Evolutionary conservation across 2,329 filamentous ascomycete species (phyloP).

Genomic region (Fusarium tricinctum): DNA sequence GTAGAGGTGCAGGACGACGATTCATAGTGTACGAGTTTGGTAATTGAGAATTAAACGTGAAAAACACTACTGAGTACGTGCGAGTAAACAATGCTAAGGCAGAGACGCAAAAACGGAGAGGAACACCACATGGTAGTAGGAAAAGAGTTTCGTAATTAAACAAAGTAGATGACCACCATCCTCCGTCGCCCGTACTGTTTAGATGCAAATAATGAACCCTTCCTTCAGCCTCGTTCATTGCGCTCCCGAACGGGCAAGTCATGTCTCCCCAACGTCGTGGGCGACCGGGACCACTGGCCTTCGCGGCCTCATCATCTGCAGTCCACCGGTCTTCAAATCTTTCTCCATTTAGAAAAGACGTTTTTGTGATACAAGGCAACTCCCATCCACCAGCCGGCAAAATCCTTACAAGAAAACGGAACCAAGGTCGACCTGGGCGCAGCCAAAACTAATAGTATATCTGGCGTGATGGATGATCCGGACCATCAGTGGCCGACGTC

Average conservation of each 20-base stretch:
- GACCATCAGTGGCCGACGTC: conserved; percentile 37
- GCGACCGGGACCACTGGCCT: conserved; percentile 39
- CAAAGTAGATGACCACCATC: conserved; percentile 64
- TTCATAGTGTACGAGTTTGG: conserved; percentile 13
- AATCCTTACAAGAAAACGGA: conserved; percentile 52
- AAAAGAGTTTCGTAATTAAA: conserved; percentile 64
- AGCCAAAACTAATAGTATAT: conserved; percentile 48
- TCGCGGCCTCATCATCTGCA: conserved; percentile 41
- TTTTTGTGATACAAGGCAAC: conserved; percentile 53
- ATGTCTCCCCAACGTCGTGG: conserved; percentile 34
- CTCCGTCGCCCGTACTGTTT: conserved; percentile 52
- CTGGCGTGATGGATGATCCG: conserved; percentile 32
- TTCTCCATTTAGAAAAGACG: conserved; percentile 47
- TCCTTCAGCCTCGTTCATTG: conserved; percentile 39
- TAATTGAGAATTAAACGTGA: conserved; percentile 16
- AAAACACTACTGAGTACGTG: conserved; percentile 18
- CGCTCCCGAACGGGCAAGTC: conserved; percentile 36
- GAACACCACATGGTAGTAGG: conserved; percentile 41
- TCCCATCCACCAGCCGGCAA: conserved; percentile 51
- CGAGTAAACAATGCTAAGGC: conserved; percentile 28
- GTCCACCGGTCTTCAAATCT: conserved; percentile 44
- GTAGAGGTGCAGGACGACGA: conserved; percentile 10
- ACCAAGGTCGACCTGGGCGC: conserved; percentile 50
- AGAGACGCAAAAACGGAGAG: conserved; percentile 17
- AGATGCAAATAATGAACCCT: conserved; percentile 51